Percentiles rank a stretch among this genome's conserved stretches.
phyloP scores from a whole-genome alignment of 2,329 filamentous ascomycete genomes.

The Apiospora pterosperma region DNA sequence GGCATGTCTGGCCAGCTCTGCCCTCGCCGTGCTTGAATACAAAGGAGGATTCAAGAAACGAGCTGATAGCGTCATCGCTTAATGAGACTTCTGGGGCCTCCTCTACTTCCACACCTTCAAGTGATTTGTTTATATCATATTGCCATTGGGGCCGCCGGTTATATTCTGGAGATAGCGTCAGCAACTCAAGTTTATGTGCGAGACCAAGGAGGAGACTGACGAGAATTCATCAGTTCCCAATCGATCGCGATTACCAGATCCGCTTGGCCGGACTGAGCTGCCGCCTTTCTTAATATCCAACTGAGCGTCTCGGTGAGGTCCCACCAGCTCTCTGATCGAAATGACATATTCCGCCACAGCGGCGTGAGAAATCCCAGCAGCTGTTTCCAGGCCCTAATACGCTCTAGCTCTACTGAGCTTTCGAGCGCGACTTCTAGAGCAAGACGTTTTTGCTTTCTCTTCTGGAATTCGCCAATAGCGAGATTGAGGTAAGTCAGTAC shows the following conservation, averaged over 20 bases:
- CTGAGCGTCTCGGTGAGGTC: conserved; percentile 57
- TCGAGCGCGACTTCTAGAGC: conserved; percentile 56
- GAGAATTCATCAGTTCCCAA: conserved; percentile 60
- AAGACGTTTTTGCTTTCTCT: conserved; percentile 49
- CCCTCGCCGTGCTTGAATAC: conserved; percentile 56
- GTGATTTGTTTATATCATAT: conserved; percentile 56
- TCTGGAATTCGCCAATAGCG: conserved; percentile 52
- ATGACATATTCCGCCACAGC: conserved; percentile 55
- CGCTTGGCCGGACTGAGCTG: conserved; percentile 46
- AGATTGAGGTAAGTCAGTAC: conserved; percentile 50
- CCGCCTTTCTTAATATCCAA: conserved; percentile 58
- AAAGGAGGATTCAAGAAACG: conserved; percentile 53
- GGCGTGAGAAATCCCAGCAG: conserved; percentile 52
- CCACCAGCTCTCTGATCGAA: conserved; percentile 58
- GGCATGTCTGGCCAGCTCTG: conserved; percentile 57
- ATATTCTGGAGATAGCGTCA: conserved; percentile 42
- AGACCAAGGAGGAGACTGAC: conserved; percentile 36
- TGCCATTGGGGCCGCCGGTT: conserved; percentile 52
- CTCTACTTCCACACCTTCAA: conserved; percentile 45
- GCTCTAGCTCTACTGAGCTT: conserved; percentile 53
- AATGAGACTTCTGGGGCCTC: conserved; percentile 48
- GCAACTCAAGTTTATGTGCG: conserved; percentile 1
- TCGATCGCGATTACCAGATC: conserved; percentile 59
- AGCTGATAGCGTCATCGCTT: conserved; percentile 47
- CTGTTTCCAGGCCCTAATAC: conserved; percentile 48